A percentile compares a stretch with the other conserved stretches of the same genome.
Evolutionary conservation across 208 protist species (phyloP).

Genomic region (Crithidia bombi): DNA sequence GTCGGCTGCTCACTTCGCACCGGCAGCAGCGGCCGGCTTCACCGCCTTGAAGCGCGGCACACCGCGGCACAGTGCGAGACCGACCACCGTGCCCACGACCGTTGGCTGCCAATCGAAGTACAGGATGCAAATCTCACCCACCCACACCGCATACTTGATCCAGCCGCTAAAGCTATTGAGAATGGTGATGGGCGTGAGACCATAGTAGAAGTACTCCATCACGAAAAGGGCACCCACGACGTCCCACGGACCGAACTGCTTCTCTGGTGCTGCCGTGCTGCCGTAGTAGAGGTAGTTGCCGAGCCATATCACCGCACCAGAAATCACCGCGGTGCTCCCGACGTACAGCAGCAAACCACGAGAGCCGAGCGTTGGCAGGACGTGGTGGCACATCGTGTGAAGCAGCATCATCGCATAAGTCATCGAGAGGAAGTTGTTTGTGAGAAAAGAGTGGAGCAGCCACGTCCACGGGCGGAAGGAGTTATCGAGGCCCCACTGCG

Average conservation of each 20-base stretch:
- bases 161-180: constrained; percentile 89
- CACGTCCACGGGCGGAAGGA: constrained; percentile 71
- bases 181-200: constrained; percentile 67
- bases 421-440: constrained; percentile 92
- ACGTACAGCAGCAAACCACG: constrained; percentile 69
- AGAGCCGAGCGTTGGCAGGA: constrained; percentile 76
- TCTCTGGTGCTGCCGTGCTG: constrained; percentile 51
- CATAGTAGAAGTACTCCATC: constrained; percentile 80
- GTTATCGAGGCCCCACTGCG: constrained; percentile 80
- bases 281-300: constrained; percentile 69
- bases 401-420: constrained; percentile 90
- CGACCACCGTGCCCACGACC: constrained; percentile 69
- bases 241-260: constrained; percentile 93
- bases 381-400: constrained; percentile 81
- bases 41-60: constrained; percentile 62
- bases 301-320: constrained; percentile 76
- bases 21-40: constrained; percentile 30
- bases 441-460: constrained; percentile 86
- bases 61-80: constrained; percentile 69
- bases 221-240: constrained; percentile 81
- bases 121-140: constrained; percentile 83
- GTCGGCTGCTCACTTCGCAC: constrained; percentile 15
- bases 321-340: constrained; percentile 61
- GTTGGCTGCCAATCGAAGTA: constrained; percentile 93
- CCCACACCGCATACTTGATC: constrained; percentile 88